A percentile compares a stretch with the other conserved stretches of the same genome.
Evolutionary conservation across 768 basidiomycete genomes (phyloP).

Genomic region (Russula olivacea): DNA sequence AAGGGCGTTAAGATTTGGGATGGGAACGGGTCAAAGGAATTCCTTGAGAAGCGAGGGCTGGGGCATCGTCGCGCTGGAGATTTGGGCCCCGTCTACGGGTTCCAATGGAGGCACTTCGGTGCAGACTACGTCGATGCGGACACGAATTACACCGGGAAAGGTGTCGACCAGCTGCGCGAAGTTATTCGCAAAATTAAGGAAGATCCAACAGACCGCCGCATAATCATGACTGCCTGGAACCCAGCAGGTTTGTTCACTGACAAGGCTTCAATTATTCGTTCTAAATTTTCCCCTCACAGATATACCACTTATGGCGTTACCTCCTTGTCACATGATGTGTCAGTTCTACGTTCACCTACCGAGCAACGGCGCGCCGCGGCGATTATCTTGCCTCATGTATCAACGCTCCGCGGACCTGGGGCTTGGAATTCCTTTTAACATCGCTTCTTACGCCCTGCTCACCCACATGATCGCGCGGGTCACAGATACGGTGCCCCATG

Average conservation of each 20-base stretch:
- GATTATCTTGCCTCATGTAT: constrained; percentile 93
- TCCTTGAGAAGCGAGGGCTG: constrained; percentile 81
- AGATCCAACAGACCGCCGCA: constrained; percentile 88
- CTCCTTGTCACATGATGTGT: constrained; percentile 98
- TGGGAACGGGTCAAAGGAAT: constrained; percentile 86
- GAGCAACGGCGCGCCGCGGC: constrained; percentile 47
- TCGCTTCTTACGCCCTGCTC: constrained; percentile 95
- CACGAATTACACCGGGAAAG: constrained; percentile 69
- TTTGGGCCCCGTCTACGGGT: constrained; percentile 94
- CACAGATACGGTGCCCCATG: constrained; percentile 79
- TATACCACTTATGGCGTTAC: constrained; percentile 90
- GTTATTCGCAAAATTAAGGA: constrained; percentile 89
- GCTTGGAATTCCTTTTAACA: constrained; percentile 98
- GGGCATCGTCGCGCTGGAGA: constrained; percentile 83
- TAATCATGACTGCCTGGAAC: constrained; percentile 97
- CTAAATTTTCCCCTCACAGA: constrained; percentile 44
- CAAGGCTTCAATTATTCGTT: not conserved
- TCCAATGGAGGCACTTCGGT: constrained; percentile 95
- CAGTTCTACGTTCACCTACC: constrained; percentile 98
- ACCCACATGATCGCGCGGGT: constrained; percentile 97
- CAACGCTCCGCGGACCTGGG: constrained; percentile 97
- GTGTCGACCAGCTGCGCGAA: constrained; percentile 88
- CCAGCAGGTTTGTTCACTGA: constrained; percentile 67
- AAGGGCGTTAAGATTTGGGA: constrained; percentile 98
- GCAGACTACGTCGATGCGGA: constrained; percentile 75